Evolutionary conservation across 345 rosid genomes (phyloP).

Genomic region (Cardiospermum halicacabum): DNA sequence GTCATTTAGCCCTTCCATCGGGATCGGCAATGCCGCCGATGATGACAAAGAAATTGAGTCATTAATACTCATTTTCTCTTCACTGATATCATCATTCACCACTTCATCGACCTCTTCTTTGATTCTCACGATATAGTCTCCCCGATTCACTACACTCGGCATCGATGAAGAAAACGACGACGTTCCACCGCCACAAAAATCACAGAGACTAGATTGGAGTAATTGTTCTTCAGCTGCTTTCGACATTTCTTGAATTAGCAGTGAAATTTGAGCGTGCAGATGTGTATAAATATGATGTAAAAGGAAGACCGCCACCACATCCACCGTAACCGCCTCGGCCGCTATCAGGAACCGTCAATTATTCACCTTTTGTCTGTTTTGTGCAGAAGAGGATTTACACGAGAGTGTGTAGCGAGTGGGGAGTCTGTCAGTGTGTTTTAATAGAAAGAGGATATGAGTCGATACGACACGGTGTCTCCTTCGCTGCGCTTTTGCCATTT

Average conservation of each 20-base stretch:
- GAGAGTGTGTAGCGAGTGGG: no score
- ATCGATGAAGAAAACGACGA: background rate
- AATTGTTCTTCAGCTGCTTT: no score
- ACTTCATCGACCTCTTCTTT: conserved; percentile 11
- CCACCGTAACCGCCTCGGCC: conserved; percentile 12
- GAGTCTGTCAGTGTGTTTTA: no score
- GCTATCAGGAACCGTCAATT: conserved; percentile 6
- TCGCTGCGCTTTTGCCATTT: background rate
- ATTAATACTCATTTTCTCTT: background rate
- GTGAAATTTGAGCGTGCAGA: background rate
- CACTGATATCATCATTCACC: background rate
- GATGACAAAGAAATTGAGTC: conserved; percentile 31
- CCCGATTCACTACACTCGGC: background rate
- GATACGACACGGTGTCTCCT: conserved; percentile 3
- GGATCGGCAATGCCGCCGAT: conserved; percentile 32
- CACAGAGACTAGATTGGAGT: background rate
- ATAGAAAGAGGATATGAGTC: background rate
- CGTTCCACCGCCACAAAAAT: conserved; percentile 4
- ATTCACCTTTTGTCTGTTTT: background rate
- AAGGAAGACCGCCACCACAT: background rate
- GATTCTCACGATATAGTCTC: background rate
- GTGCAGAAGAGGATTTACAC: background rate
- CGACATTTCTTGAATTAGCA: background rate
- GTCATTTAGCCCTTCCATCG: conserved; percentile 56
- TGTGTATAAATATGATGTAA: conserved; percentile 1